Evolutionary conservation across 2,329 filamentous ascomycete genomes (phyloP).

Genomic region (Epicoccum sorghinum): DNA sequence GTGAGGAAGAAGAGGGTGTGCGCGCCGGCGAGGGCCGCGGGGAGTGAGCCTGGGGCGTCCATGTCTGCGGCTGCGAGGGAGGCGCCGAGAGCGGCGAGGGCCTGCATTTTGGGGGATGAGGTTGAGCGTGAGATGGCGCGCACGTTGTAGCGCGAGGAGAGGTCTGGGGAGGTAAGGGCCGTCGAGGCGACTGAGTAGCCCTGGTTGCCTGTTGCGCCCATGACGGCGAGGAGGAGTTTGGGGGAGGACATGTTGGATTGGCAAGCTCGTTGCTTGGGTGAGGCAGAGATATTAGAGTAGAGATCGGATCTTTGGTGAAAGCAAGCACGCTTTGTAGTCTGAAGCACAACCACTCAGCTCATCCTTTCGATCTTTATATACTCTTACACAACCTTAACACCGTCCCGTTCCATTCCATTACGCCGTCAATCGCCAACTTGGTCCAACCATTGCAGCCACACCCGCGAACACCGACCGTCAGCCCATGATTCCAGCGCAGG

Average conservation of each 20-base stretch:
- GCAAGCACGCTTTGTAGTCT: too few species aligned
- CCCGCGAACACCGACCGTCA: too few species aligned
- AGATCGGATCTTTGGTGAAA: background rate
- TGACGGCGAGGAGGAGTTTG: conserved; percentile 34
- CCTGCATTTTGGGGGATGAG: conserved; percentile 52
- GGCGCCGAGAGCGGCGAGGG: conserved; percentile 54
- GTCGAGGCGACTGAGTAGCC: conserved; percentile 61
- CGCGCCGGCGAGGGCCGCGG: conserved; percentile 9
- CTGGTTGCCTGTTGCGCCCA: conserved; percentile 54
- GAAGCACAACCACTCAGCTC: too few species aligned
- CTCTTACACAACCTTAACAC: too few species aligned
- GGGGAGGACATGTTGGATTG: background rate
- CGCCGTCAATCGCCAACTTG: too few species aligned
- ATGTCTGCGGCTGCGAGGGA: conserved; percentile 62
- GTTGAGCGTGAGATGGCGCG: conserved; percentile 63
- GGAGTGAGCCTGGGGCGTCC: conserved; percentile 38
- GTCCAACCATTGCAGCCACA: too few species aligned
- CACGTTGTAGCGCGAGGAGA: conserved; percentile 50
- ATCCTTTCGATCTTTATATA: too few species aligned
- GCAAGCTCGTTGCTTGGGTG: too few species aligned
- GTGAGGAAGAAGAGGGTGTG: conserved; percentile 38
- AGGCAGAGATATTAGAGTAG: too few species aligned
- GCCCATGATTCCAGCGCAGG: too few species aligned
- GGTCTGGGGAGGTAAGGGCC: conserved; percentile 52
- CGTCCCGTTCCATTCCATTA: too few species aligned